Evolutionary conservation across 176 grass and related monocot genomes (phyloP).

Genomic region (Musa troglodytarum): DNA sequence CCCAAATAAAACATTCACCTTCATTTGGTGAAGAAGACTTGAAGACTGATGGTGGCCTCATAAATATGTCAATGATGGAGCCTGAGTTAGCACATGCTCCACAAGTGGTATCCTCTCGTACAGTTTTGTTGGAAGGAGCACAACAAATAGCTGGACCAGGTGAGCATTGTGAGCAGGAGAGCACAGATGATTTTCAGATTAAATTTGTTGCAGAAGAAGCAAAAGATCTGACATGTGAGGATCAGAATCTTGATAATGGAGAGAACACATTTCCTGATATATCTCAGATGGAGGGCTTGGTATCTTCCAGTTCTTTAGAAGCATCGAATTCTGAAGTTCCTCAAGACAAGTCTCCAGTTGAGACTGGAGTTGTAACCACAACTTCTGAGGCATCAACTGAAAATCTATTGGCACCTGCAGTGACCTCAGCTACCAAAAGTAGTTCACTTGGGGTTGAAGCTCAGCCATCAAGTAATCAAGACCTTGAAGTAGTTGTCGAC

Average conservation of each 20-base stretch:
- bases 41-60: constrained; percentile 29
- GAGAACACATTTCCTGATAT: background rate
- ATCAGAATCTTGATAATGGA: too few species aligned
- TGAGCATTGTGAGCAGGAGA: too few species aligned
- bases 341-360: background rate
- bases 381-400: too few species aligned
- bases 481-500: background rate
- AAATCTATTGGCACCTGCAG: background rate
- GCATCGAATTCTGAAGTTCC: background rate
- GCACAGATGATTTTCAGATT: too few species aligned
- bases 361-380: background rate
- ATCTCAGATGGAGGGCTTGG: background rate
- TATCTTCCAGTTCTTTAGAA: background rate
- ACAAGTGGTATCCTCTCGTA: too few species aligned
- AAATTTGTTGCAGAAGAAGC: too few species aligned
- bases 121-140: too few species aligned
- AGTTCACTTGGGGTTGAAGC: background rate
- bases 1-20: constrained; percentile 60
- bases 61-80: background rate
- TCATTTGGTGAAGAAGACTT: constrained; percentile 45
- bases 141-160: too few species aligned
- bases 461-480: background rate
- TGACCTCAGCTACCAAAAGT: background rate
- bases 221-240: too few species aligned
- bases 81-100: too few species aligned